These are phyloP conservation scores for Alnus glutinosa DNA, from an alignment of 306 rosid species.

Conservation along the genomic window DNA sequence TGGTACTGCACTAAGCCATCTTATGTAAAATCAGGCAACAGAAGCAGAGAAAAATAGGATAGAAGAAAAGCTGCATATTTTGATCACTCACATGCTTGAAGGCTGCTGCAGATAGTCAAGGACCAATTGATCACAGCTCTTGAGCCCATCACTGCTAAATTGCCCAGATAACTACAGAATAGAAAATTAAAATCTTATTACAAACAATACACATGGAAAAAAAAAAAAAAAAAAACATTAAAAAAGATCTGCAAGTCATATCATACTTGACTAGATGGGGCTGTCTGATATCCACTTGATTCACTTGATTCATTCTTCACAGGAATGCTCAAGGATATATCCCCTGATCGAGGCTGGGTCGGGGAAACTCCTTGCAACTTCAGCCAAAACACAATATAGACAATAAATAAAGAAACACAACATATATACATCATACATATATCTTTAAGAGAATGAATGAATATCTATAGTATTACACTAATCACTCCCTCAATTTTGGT, in stretches of 20 bases:
- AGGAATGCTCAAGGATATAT: slow-evolving; percentile 49
- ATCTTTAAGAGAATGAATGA: slow-evolving; percentile 2
- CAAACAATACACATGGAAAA: slow-evolving; percentile 9
- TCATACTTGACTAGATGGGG: slow-evolving; percentile 58
- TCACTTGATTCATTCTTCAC: slow-evolving; percentile 38
- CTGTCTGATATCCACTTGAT: slow-evolving; percentile 50
- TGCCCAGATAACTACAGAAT: slow-evolving; percentile 57
- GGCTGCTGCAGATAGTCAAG: slow-evolving; percentile 77
- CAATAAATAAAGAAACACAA: not conserved
- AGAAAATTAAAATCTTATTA: slow-evolving; percentile 19
- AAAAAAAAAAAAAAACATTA: not conserved
- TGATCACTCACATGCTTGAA: slow-evolving; percentile 65
- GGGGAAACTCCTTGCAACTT: slow-evolving; percentile 55
- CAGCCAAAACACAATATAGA: slow-evolving; percentile 8
- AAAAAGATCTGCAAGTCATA: not conserved
- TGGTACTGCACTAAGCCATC: not conserved
- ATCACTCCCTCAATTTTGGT: not conserved
- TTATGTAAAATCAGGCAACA: not conserved
- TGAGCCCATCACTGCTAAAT: slow-evolving; percentile 56
- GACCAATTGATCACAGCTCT: slow-evolving; percentile 67
- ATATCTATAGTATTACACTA: not conserved
- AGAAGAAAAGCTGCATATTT: not conserved
- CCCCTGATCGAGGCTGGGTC: slow-evolving; percentile 36
- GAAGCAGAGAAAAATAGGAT: not conserved
- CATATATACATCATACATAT: not conserved